Percentiles rank a stretch among this genome's conserved stretches.
phyloP scores from a whole-genome alignment of 345 rosid species.

The Hibiscus syriacus region DNA sequence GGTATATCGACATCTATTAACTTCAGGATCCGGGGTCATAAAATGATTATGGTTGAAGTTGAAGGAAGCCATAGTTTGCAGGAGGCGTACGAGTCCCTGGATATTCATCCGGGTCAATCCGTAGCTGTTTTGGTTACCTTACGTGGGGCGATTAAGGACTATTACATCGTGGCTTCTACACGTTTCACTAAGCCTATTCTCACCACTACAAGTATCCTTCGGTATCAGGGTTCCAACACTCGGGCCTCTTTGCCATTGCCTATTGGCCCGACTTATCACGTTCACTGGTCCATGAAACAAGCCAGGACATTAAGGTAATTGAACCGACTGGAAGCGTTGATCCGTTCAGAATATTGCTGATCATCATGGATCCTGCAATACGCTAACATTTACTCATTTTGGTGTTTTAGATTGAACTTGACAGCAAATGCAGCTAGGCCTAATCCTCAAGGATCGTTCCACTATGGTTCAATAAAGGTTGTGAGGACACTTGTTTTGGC shows the following conservation, averaged over 20 bases:
- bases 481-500: constrained; percentile 30
- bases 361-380: neutral
- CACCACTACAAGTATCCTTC: constrained; percentile 50
- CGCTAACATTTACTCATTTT: neutral
- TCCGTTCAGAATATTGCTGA: neutral
- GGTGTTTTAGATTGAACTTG: constrained; percentile 44
- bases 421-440: constrained; percentile 95
- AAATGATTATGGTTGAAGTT: constrained; percentile 66
- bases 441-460: constrained; percentile 93
- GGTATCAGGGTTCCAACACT: constrained; percentile 50
- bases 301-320: constrained; percentile 70
- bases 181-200: constrained; percentile 59
- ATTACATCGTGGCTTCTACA: constrained; percentile 64
- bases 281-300: constrained; percentile 86
- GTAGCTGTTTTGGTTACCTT: constrained; percentile 51
- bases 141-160: constrained; percentile 36
- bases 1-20: constrained; percentile 67
- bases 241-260: constrained; percentile 53
- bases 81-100: constrained; percentile 65
- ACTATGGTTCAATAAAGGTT: constrained; percentile 50
- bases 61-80: constrained; percentile 82
- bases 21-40: constrained; percentile 76
- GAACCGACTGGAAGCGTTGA: no score
- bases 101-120: constrained; percentile 78
- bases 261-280: constrained; percentile 55